These are phyloP conservation scores for Fonsecaea multimorphosa DNA, from an alignment of 2,329 filamentous ascomycete species.

Conservation along the genomic window DNA sequence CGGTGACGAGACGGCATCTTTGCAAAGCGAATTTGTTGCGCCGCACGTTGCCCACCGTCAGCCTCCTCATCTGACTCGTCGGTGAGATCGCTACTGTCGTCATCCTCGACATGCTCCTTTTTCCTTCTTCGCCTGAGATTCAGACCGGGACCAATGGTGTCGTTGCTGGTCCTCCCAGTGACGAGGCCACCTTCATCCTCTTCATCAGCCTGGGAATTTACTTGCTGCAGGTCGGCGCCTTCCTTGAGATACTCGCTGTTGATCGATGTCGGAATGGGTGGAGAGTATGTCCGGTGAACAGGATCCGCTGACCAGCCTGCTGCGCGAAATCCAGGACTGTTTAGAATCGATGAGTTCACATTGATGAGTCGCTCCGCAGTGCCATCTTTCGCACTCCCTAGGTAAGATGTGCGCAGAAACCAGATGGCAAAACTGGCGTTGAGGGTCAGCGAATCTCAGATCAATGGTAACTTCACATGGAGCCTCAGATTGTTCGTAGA, in stretches of 20 bases:
- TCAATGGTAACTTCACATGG: background rate
- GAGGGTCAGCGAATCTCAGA: slow-evolving; percentile 6
- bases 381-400: slow-evolving; percentile 68
- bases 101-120: slow-evolving; percentile 65
- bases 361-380: slow-evolving; percentile 70
- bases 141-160: slow-evolving; percentile 61
- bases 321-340: slow-evolving; percentile 68
- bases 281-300: slow-evolving; percentile 68
- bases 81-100: slow-evolving; percentile 70
- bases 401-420: slow-evolving; percentile 69
- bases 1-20: slow-evolving; percentile 91
- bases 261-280: slow-evolving; percentile 68
- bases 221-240: slow-evolving; percentile 50
- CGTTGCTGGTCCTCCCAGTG: slow-evolving; percentile 62
- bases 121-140: slow-evolving; percentile 58
- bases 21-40: slow-evolving; percentile 91
- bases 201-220: slow-evolving; percentile 54
- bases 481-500: background rate
- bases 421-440: slow-evolving; percentile 66
- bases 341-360: slow-evolving; percentile 67
- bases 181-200: slow-evolving; percentile 69
- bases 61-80: slow-evolving; percentile 70
- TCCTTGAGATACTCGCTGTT: slow-evolving; percentile 67
- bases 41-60: slow-evolving; percentile 62
- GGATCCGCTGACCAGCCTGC: slow-evolving; percentile 66